Evolutionary conservation across 768 basidiomycete species (phyloP).

Genomic region (Dendrothele bispora): DNA sequence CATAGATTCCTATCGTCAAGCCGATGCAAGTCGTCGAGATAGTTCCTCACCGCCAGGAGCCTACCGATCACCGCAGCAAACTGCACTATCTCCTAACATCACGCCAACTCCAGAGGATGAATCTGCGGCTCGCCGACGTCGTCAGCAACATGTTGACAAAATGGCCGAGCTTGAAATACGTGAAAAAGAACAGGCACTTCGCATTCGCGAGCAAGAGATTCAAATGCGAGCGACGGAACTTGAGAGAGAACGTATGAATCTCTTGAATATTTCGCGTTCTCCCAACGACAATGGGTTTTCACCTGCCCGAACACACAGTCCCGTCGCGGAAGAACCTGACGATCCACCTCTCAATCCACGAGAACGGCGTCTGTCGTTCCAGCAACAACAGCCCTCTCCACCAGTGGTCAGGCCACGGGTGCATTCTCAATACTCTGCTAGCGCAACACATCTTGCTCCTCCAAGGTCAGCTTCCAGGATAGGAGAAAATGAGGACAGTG

Average conservation of each 20-base stretch:
- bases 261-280: slow-evolving; percentile 30
- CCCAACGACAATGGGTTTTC: slow-evolving; percentile 7
- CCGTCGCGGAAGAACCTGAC: slow-evolving; percentile 10
- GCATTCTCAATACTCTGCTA: slow-evolving; percentile 34
- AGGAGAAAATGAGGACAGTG: neutral
- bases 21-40: slow-evolving; percentile 20
- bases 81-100: neutral
- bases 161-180: slow-evolving; percentile 50
- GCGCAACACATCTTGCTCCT: slow-evolving; percentile 41
- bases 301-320: slow-evolving; percentile 14
- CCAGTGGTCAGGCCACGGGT: slow-evolving; percentile 7
- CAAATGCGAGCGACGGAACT: slow-evolving; percentile 53
- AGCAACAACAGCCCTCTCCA: slow-evolving; percentile 21
- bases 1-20: slow-evolving; percentile 16
- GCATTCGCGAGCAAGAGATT: slow-evolving; percentile 55
- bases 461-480: slow-evolving; percentile 20
- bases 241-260: slow-evolving; percentile 51
- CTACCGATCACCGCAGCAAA: neutral
- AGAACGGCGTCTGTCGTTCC: slow-evolving; percentile 34
- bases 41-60: slow-evolving; percentile 4
- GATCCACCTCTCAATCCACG: slow-evolving; percentile 11
- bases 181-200: slow-evolving; percentile 55
- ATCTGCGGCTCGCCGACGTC: slow-evolving; percentile 27
- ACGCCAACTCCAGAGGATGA: slow-evolving; percentile 21
- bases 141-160: slow-evolving; percentile 48